Base-by-base conservation (phyloP, 495 filamentous ascomycete species). In the Corynascus novoguineensis region DNA sequence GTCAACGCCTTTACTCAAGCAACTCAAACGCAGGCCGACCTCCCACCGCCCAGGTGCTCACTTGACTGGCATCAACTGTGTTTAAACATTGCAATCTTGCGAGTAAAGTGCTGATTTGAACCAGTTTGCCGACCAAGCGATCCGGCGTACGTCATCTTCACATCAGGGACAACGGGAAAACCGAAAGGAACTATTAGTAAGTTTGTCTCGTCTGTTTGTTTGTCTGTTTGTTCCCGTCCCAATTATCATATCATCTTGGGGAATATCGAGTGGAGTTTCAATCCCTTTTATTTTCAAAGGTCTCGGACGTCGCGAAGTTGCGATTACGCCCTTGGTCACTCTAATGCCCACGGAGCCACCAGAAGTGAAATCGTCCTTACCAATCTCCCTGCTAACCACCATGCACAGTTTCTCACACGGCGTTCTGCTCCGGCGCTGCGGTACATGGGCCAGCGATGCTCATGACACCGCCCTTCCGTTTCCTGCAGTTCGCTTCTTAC, bases 401-500 rank as follows among this genome's bases (percentile, higher is more conserved):
- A 55, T 44, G 21, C 19, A 12, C 47, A 62, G 64, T 67, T 4
- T 60, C 64, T 1, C 64, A 67, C 29, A 47, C 53, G 21, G 62
- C 59, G 25, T 67, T 70, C 31, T 66, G 64, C 37, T 71, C 81
- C 50, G 58, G 68, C 29, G 55, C 71, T 1, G 50, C 54, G 15
- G 62, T 46, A 25, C 60, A 65, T 28, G 65, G 55, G 35, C 55
- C 53, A 9, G 50, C 46, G 21, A 50, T 61, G 48, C 31, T 51
- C 45, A 59, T 65, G 52, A 45, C 12, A 2, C 17, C 53, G 8
- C 50, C 58, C 0, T 74, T 75, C 27, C 67, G 78, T 5, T 68
- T 79, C 5, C 62, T 87, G 8, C 82, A 87, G 58, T 86, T 82
- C 46, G 79, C 83, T 7, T 76, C 79, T n/a, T 82, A 80, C 58